phyloP scores from a whole-genome alignment of 108 stramenopile species.

The Aurantiochytrium sp. region DNA sequence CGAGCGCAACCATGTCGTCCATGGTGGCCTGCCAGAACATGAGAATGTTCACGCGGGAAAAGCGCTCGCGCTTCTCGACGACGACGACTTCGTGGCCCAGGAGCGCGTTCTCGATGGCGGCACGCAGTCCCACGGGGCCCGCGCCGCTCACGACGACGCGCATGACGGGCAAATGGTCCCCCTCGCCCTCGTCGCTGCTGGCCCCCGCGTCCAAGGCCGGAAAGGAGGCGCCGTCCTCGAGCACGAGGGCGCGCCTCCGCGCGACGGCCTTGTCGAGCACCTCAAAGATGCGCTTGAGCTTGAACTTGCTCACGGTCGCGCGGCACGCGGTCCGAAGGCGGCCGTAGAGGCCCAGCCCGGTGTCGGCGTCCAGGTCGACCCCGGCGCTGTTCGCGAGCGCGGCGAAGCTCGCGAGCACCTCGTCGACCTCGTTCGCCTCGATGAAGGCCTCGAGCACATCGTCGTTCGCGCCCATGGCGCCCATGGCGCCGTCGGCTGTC shows the following conservation, averaged over 20 bases:
- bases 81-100: neutral
- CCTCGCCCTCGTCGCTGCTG: neutral
- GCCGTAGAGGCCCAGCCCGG: neutral
- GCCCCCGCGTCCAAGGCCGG: neutral
- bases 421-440: neutral
- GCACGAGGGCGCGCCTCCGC: too few relatives aligned
- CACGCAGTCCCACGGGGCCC: neutral
- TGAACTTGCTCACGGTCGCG: neutral
- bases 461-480: too few relatives aligned
- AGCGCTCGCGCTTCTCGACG: neutral
- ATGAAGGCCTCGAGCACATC: neutral
- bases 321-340: neutral
- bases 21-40: neutral
- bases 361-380: neutral
- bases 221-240: too few relatives aligned
- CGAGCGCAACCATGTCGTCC: neutral
- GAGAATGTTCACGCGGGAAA: neutral
- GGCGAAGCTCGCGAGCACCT: neutral
- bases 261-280: neutral
- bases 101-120: neutral
- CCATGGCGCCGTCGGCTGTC: too few relatives aligned
- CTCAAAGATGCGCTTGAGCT: neutral
- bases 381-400: neutral
- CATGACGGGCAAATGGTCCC: neutral
- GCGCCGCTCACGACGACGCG: neutral